A percentile compares a stretch with the other conserved stretches of the same genome.
Conservation (phyloP, 2,329 filamentous ascomycete species). For the Periconia digitata region DNA sequence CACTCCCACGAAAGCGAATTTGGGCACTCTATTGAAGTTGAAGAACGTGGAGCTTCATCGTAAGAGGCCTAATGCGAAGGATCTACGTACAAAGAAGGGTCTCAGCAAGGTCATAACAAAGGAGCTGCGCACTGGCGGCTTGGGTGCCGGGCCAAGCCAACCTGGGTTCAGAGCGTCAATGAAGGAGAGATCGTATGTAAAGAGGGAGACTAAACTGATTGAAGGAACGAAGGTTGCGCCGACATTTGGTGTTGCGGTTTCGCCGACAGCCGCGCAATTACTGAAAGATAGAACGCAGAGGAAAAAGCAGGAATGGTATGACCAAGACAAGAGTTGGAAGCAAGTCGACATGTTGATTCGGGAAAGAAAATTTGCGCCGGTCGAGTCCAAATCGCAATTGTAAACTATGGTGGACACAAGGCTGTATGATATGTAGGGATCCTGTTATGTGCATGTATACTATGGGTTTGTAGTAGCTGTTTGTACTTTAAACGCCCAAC, state of each 20-base stretch:
- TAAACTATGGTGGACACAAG: neutral
- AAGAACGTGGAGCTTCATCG: slow-evolving; percentile 69
- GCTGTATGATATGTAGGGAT: slow-evolving; percentile 4
- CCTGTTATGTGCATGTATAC: slow-evolving; percentile 3
- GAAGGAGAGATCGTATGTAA: neutral
- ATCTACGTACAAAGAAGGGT: slow-evolving; percentile 71
- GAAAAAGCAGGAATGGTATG: neutral
- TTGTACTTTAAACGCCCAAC: too few relatives aligned
- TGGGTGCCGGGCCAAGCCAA: neutral
- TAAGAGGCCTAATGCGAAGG: slow-evolving; percentile 67
- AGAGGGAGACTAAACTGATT: neutral
- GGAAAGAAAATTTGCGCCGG: neutral
- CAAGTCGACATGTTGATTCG: neutral
- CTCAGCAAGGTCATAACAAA: slow-evolving; percentile 63
- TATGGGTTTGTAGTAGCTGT: neutral
- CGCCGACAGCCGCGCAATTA: neutral
- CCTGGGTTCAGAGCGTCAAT: neutral
- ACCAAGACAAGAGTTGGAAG: neutral
- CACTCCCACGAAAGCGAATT: slow-evolving; percentile 14
- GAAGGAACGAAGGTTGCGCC: slow-evolving; percentile 5
- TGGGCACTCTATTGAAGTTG: slow-evolving; percentile 28
- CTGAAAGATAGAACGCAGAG: slow-evolving; percentile 3
- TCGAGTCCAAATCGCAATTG: neutral
- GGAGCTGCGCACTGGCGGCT: neutral
- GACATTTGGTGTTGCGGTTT: neutral